phyloP scores from a whole-genome alignment of 805 yeast species.

The Metschnikowia shivogae region DNA sequence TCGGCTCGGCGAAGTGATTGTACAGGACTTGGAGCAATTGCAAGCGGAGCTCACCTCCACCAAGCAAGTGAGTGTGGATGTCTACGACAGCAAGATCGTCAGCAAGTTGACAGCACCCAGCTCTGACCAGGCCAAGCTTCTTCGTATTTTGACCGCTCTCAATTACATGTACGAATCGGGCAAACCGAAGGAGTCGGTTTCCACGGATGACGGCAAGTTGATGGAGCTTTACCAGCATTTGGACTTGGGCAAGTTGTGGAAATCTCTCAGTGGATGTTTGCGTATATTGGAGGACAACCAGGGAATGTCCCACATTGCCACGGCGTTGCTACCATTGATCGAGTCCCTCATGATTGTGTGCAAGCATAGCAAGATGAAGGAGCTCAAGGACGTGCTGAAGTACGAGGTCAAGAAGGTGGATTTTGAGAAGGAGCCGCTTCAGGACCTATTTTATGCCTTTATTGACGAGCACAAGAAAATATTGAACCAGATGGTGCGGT shows the following conservation, averaged over 20 bases:
- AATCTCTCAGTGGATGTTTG: slow-evolving; percentile 71
- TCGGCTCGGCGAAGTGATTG: slow-evolving; percentile 49
- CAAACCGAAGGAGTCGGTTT: slow-evolving; percentile 9
- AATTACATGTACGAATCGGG: slow-evolving; percentile 67
- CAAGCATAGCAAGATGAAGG: slow-evolving; percentile 70
- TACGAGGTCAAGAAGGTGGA: slow-evolving; percentile 64
- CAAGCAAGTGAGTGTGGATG: slow-evolving; percentile 24
- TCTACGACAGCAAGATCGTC: slow-evolving; percentile 47
- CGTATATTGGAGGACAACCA: slow-evolving; percentile 57
- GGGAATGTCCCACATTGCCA: slow-evolving; percentile 53
- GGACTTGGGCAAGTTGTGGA: slow-evolving; percentile 80
- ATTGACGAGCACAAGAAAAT: slow-evolving; percentile 86
- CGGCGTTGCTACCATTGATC: slow-evolving; percentile 77
- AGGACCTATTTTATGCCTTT: slow-evolving; percentile 74
- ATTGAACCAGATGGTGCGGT: slow-evolving; percentile 85
- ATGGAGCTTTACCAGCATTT: slow-evolving; percentile 61
- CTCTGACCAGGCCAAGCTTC: slow-evolving; percentile 84
- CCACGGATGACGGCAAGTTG: slow-evolving; percentile 43
- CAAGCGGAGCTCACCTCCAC: slow-evolving; percentile 38
- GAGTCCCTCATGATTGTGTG: slow-evolving; percentile 97
- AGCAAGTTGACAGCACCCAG: slow-evolving; percentile 70
- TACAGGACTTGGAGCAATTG: slow-evolving; percentile 51
- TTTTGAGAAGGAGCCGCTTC: slow-evolving; percentile 70
- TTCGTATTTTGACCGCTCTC: slow-evolving; percentile 80
- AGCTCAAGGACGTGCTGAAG: slow-evolving; percentile 50